A percentile compares a stretch with the other conserved stretches of the same genome.
phyloP scores from a whole-genome alignment of 2,329 filamentous ascomycete genomes.

The Aspergillus awamori region DNA sequence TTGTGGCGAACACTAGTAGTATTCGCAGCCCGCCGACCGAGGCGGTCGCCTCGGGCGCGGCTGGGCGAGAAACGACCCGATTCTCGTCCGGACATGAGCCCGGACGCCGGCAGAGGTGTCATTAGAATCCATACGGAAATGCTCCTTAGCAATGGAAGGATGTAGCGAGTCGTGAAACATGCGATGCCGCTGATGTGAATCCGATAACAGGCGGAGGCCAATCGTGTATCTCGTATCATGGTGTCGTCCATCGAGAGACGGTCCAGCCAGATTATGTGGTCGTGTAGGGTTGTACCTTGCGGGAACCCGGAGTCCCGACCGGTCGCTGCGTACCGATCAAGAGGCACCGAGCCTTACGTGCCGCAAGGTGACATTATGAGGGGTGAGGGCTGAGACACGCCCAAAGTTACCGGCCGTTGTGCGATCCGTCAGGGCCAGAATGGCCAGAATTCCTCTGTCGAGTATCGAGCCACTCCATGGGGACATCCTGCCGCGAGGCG shows the following conservation, averaged over 20 bases:
- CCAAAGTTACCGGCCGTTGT: conserved; percentile 34
- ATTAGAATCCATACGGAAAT: conserved; percentile 7
- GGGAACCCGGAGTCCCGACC: not conserved
- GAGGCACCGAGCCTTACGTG: conserved; percentile 1
- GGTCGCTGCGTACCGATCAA: conserved; percentile 1
- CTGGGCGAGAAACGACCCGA: conserved; percentile 4
- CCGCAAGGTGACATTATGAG: not conserved
- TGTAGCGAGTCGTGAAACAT: conserved; percentile 14
- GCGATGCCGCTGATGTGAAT: conserved; percentile 16
- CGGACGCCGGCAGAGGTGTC: conserved; percentile 5
- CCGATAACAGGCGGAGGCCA: conserved; percentile 15
- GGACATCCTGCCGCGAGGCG: conserved; percentile 38
- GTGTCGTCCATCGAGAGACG: conserved; percentile 14
- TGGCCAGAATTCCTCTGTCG: conserved; percentile 34
- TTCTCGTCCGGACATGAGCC: conserved; percentile 4
- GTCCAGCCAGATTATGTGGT: conserved; percentile 18
- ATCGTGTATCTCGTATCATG: conserved; percentile 15
- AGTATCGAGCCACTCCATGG: conserved; percentile 37
- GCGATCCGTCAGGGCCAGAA: conserved; percentile 38
- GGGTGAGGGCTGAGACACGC: not conserved
- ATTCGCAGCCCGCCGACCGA: not conserved
- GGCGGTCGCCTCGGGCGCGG: not conserved
- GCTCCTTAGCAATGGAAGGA: conserved; percentile 4
- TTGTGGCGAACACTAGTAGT: conserved; percentile 2
- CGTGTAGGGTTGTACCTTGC: conserved; percentile 13